phyloP scores from a whole-genome alignment of 2,329 filamentous ascomycete genomes.

The Fusarium clavum region DNA sequence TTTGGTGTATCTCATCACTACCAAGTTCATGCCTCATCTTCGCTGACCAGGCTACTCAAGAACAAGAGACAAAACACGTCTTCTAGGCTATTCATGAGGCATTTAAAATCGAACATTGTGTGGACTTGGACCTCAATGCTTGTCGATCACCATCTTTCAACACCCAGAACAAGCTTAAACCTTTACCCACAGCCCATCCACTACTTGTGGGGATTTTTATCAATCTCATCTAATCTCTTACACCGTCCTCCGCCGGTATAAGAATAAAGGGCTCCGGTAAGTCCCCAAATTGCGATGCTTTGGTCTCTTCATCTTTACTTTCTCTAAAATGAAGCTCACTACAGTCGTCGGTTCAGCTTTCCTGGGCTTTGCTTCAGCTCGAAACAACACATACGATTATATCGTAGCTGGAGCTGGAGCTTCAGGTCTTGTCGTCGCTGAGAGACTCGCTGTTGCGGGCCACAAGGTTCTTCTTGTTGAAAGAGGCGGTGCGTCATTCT shows the following conservation, averaged over 20 bases:
- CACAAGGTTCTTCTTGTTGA: constrained; percentile 72
- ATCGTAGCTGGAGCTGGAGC: constrained; percentile 41
- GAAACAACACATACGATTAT: constrained; percentile 37
- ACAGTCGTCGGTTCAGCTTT: constrained; percentile 17
- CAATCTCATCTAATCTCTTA: constrained; percentile 43
- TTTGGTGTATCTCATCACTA: not conserved
- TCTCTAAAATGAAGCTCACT: constrained; percentile 28
- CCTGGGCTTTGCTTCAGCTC: constrained; percentile 29
- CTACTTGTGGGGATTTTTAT: constrained; percentile 30
- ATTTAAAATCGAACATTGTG: not conserved
- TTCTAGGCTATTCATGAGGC: not conserved
- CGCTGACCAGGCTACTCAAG: accelerated
- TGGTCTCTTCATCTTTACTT: not conserved
- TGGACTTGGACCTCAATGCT: not conserved
- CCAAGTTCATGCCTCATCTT: not conserved
- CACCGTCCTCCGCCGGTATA: not conserved
- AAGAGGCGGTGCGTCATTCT: constrained; percentile 69
- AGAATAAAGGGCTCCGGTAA: not conserved
- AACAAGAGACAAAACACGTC: not conserved
- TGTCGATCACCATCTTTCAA: constrained; percentile 24
- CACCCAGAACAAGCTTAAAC: constrained; percentile 26
- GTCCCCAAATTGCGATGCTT: not conserved
- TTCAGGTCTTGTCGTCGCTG: constrained; percentile 39
- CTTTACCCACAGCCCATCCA: constrained; percentile 32
- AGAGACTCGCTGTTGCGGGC: constrained; percentile 68